Conservation (phyloP, 2,329 filamentous ascomycete species). For the Diplodia intermedia region DNA sequence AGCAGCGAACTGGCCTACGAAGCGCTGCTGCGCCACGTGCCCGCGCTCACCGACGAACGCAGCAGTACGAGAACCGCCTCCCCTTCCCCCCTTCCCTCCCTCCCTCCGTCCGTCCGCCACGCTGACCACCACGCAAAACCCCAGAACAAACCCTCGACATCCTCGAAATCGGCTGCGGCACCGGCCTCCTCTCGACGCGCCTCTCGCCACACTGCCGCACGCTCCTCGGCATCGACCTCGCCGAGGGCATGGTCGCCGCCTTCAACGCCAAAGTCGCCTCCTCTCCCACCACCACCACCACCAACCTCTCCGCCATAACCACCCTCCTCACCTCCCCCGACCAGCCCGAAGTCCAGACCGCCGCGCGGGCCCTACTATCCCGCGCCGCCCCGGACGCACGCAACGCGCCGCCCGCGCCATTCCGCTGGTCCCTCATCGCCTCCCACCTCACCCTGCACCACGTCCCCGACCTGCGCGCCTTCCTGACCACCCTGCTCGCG, state of each 20-base stretch:
- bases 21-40: conserved; percentile 53
- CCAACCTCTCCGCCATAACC: conserved; percentile 57
- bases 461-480: conserved; percentile 54
- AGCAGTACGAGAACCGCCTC: conserved; percentile 31
- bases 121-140: background rate
- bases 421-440: conserved; percentile 58
- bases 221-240: conserved; percentile 62
- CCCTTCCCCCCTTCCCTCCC: too few species aligned
- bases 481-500: conserved; percentile 56
- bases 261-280: conserved; percentile 52
- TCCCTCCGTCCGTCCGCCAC: background rate
- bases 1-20: conserved; percentile 54
- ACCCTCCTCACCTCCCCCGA: conserved; percentile 57
- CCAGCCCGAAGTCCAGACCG: background rate
- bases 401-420: background rate
- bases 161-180: conserved; percentile 65
- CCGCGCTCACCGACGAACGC: conserved; percentile 40
- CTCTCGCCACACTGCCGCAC: conserved; percentile 57
- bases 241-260: conserved; percentile 62
- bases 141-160: conserved; percentile 50
- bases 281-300: too few species aligned
- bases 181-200: conserved; percentile 60
- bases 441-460: conserved; percentile 65
- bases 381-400: conserved; percentile 30
- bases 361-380: conserved; percentile 47